Evolutionary conservation across 805 yeast species (phyloP).

Genomic region (Candida ipomoeae): DNA sequence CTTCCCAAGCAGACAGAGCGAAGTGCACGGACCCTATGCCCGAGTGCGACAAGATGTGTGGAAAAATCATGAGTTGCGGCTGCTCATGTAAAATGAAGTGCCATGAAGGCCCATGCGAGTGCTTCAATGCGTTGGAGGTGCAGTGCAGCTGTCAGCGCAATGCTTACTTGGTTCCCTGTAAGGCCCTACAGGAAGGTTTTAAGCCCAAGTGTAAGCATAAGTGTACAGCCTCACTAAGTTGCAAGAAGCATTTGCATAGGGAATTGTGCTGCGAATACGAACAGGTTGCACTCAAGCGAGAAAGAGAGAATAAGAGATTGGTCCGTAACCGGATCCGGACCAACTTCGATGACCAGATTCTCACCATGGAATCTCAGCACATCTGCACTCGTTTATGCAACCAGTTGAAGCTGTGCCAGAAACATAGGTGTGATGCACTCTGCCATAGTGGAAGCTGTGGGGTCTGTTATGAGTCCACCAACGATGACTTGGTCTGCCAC

Average conservation of each 20-base stretch:
- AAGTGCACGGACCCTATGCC: conserved; percentile 78
- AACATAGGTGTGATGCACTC: conserved; percentile 61
- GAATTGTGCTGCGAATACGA: conserved; percentile 68
- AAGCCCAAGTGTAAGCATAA: conserved; percentile 62
- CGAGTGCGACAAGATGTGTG: conserved; percentile 64
- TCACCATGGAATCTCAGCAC: conserved; percentile 67
- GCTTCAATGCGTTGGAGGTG: conserved; percentile 48
- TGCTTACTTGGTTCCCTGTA: conserved; percentile 61
- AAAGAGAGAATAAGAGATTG: conserved; percentile 49
- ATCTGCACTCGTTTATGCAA: conserved; percentile 68
- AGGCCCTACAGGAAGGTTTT: conserved; percentile 46
- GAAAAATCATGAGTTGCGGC: conserved; percentile 65
- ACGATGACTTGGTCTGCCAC: conserved; percentile 71
- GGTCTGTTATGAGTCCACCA: conserved; percentile 76
- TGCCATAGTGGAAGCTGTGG: conserved; percentile 81
- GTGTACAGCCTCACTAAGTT: conserved; percentile 70
- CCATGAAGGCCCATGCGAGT: conserved; percentile 74
- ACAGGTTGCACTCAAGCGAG: conserved; percentile 52
- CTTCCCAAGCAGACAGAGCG: conserved; percentile 43
- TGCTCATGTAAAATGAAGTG: conserved; percentile 65
- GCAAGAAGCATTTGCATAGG: conserved; percentile 76
- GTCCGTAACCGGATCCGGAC: conserved; percentile 42
- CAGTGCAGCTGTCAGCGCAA: conserved; percentile 63
- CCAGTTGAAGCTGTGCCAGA: conserved; percentile 54
- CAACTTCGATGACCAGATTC: conserved; percentile 44